Evolutionary conservation across 1,139 yeast genomes (phyloP).

Genomic region (Casaregolazyma suthepensis): DNA sequence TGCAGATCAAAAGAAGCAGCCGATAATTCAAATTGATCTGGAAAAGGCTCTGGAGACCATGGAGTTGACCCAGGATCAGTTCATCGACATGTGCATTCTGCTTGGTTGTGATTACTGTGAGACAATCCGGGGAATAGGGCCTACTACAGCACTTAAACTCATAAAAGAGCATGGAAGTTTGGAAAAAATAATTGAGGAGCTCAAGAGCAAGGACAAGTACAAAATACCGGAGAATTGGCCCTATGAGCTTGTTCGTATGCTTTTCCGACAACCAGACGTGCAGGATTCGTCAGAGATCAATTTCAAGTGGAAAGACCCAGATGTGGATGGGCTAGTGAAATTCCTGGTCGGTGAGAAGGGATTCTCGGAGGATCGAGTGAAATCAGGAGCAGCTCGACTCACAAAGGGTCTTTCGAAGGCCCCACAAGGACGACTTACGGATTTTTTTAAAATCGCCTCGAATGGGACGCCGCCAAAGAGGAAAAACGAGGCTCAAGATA

Average conservation of each 20-base stretch:
- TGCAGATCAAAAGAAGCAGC: slow-evolving; percentile 88
- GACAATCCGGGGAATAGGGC: slow-evolving; percentile 91
- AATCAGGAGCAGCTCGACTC: slow-evolving; percentile 78
- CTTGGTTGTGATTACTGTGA: slow-evolving; percentile 97
- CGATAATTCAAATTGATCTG: slow-evolving; percentile 78
- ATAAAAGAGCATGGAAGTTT: slow-evolving; percentile 79
- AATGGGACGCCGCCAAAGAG: slow-evolving; percentile 24
- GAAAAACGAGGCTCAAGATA: slow-evolving; percentile 22
- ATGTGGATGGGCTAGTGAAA: slow-evolving; percentile 65
- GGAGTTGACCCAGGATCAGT: slow-evolving; percentile 63
- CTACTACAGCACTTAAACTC: slow-evolving; percentile 83
- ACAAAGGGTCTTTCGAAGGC: slow-evolving; percentile 79
- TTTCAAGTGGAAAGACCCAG: slow-evolving; percentile 63
- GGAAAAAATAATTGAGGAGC: slow-evolving; percentile 66
- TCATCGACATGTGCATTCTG: slow-evolving; percentile 85
- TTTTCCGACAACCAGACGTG: slow-evolving; percentile 80
- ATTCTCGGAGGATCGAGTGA: slow-evolving; percentile 85
- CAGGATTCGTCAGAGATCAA: slow-evolving; percentile 52
- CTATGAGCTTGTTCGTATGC: slow-evolving; percentile 74
- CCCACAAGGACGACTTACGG: slow-evolving; percentile 87
- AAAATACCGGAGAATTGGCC: slow-evolving; percentile 96
- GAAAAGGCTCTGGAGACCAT: slow-evolving; percentile 67
- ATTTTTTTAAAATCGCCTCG: slow-evolving; percentile 74
- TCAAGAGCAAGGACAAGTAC: slow-evolving; percentile 59
- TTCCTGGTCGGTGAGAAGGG: slow-evolving; percentile 75